phyloP scores from a whole-genome alignment of 2,329 filamentous ascomycete species.

The Hypoxylon sp. region DNA sequence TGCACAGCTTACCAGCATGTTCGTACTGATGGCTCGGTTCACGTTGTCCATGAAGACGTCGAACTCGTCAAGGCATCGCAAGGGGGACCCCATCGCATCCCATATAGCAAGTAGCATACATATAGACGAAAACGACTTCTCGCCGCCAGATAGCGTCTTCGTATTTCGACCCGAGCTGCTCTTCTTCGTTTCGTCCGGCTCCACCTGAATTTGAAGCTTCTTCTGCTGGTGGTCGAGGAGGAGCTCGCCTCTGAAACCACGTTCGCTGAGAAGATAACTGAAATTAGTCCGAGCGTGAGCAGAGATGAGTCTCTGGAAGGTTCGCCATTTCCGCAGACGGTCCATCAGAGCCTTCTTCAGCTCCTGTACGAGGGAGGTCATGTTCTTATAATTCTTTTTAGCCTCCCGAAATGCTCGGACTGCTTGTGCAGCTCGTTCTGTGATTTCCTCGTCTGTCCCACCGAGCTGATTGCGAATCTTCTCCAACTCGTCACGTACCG shows the following conservation, averaged over 20 bases:
- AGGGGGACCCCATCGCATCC: slow-evolving; percentile 97
- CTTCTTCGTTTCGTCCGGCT: slow-evolving; percentile 76
- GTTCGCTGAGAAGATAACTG: slow-evolving; percentile 86
- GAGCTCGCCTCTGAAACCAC: slow-evolving; percentile 86
- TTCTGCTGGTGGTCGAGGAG: slow-evolving; percentile 81
- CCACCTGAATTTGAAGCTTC: slow-evolving; percentile 80
- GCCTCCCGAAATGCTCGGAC: slow-evolving; percentile 56
- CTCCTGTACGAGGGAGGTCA: slow-evolving; percentile 55
- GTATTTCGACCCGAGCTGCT: slow-evolving; percentile 81
- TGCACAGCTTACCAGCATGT: slow-evolving; percentile 82
- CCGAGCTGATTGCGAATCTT: slow-evolving; percentile 69
- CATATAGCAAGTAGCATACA: slow-evolving; percentile 92
- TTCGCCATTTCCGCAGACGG: slow-evolving; percentile 80
- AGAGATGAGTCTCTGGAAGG: slow-evolving; percentile 87
- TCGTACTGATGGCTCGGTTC: slow-evolving; percentile 91
- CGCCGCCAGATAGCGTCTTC: slow-evolving; percentile 92
- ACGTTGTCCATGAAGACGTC: slow-evolving; percentile 99
- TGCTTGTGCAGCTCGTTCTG: slow-evolving; percentile 59
- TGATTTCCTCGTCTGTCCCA: slow-evolving; percentile 73
- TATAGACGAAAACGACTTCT: slow-evolving; percentile 98
- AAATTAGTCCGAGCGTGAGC: slow-evolving; percentile 88
- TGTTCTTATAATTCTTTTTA: slow-evolving; percentile 58
- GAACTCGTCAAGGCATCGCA: slow-evolving; percentile 96
- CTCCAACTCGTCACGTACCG: slow-evolving; percentile 71
- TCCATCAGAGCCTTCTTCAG: slow-evolving; percentile 72